These are phyloP conservation scores for Penicillium digitatum DNA, from an alignment of 2,329 filamentous ascomycete species.

Conservation along the genomic window DNA sequence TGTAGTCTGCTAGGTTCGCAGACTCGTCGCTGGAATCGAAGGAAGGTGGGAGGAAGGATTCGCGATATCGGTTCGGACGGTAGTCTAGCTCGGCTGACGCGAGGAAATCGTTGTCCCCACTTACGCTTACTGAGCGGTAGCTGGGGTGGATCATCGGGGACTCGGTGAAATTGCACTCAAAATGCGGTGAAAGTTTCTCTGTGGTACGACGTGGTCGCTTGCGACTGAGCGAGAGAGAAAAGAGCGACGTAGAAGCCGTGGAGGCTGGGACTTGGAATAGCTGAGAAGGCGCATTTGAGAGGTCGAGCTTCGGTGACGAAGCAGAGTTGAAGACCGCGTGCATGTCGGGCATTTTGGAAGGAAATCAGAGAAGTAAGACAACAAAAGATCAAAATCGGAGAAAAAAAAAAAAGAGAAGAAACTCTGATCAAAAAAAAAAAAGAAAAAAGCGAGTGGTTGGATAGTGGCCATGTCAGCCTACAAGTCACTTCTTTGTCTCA, in stretches of 20 bases:
- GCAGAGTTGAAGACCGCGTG: constrained; percentile 33
- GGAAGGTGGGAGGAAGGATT: constrained; percentile 24
- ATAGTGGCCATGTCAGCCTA: not conserved
- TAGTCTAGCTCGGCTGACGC: constrained; percentile 38
- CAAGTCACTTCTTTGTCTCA: not conserved
- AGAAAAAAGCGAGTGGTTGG: constrained; percentile 8
- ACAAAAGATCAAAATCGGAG: constrained; percentile 1
- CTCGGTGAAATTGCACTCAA: constrained; percentile 27
- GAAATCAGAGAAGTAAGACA: constrained; percentile 1
- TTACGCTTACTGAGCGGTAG: constrained; percentile 35
- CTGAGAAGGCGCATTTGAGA: constrained; percentile 37
- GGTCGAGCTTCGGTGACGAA: constrained; percentile 38
- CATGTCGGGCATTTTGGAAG: constrained; percentile 27
- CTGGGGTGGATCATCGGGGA: constrained; percentile 39
- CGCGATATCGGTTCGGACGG: constrained; percentile 42
- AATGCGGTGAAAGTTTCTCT: constrained; percentile 22
- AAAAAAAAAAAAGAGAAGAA: constrained; percentile 3
- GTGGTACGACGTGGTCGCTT: constrained; percentile 33
- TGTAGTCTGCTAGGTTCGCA: constrained; percentile 15
- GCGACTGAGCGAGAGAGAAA: constrained; percentile 34
- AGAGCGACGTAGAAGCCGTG: constrained; percentile 39
- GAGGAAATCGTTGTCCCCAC: constrained; percentile 21
- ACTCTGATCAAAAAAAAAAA: not conserved
- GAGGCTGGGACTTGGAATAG: constrained; percentile 38
- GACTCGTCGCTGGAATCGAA: constrained; percentile 30